phyloP scores from a whole-genome alignment of 73 alveolate species.

The Effrenium voratum region DNA sequence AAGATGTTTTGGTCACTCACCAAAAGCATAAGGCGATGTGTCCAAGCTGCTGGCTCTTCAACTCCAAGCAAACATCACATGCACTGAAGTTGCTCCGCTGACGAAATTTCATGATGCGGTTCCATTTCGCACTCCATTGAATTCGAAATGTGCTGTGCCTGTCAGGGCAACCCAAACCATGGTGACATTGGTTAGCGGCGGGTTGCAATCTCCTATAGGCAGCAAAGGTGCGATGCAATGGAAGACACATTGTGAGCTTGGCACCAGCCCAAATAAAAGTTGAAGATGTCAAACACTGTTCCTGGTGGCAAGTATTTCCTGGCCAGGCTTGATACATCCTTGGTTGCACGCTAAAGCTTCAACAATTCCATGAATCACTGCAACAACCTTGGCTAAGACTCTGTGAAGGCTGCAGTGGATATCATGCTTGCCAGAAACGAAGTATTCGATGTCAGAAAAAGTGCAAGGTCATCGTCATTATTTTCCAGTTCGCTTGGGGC shows the following conservation, averaged over 20 bases:
- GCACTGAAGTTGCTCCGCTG: neutral
- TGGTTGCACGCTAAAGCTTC: neutral
- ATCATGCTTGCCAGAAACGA: neutral
- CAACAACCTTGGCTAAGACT: neutral
- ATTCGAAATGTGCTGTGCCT: neutral
- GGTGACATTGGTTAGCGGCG: no score
- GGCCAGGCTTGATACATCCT: conserved; percentile 33
- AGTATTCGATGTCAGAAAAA: neutral
- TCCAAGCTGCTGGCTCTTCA: neutral
- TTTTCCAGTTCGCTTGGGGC: conserved; percentile 9
- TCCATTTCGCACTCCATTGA: neutral
- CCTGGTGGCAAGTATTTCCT: conserved; percentile 54
- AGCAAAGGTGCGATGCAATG: conserved; percentile 19
- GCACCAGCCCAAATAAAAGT: conserved; percentile 39
- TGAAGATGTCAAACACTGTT: neutral
- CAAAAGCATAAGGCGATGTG: neutral
- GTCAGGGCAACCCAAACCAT: neutral
- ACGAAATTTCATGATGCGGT: neutral
- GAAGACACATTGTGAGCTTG: neutral
- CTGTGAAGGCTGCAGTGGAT: conserved; percentile 23
- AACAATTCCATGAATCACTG: neutral
- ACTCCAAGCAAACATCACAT: neutral
- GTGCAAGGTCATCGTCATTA: neutral
- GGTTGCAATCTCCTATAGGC: no score
- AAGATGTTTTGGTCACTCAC: neutral